phyloP scores from a whole-genome alignment of 139 green algal species.

The Chlamydomonas eustigma region DNA sequence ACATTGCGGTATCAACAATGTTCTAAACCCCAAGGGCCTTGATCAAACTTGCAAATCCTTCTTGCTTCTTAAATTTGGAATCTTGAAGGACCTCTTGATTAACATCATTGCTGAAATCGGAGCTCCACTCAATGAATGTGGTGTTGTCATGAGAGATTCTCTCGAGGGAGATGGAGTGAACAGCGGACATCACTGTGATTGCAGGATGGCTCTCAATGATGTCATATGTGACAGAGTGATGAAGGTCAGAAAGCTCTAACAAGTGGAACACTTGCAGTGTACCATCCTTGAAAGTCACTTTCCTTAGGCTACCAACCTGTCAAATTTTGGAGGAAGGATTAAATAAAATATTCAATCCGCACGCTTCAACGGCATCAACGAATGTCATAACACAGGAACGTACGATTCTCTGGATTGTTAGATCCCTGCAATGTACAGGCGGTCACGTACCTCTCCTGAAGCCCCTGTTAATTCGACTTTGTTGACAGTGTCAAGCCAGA shows the following conservation, averaged over 20 bases:
- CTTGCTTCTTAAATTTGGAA: slow-evolving; percentile 11
- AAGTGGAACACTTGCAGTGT: neutral
- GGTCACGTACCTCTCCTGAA: neutral
- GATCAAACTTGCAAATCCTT: slow-evolving; percentile 4
- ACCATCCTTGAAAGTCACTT: slow-evolving; percentile 8
- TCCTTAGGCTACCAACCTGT: slow-evolving; percentile 3
- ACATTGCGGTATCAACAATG: too few relatives aligned
- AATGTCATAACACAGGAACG: too few relatives aligned
- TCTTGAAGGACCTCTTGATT: slow-evolving; percentile 9
- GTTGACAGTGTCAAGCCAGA: neutral
- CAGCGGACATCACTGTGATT: neutral
- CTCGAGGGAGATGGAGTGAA: neutral
- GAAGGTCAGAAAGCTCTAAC: slow-evolving; percentile 2
- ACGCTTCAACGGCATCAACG: too few relatives aligned
- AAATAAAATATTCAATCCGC: too few relatives aligned
- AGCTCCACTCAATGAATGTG: neutral
- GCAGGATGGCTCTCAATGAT: slow-evolving; percentile 6
- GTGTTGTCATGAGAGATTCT: neutral
- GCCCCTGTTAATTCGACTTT: neutral
- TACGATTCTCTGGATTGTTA: too few relatives aligned
- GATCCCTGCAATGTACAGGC: too few relatives aligned
- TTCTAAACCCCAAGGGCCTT: too few relatives aligned
- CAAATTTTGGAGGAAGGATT: neutral
- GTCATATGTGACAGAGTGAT: neutral
- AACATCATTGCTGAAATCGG: slow-evolving; percentile 1